These are phyloP conservation scores for Lipomyces yamadae DNA, from an alignment of 805 yeast species.

Conservation along the genomic window DNA sequence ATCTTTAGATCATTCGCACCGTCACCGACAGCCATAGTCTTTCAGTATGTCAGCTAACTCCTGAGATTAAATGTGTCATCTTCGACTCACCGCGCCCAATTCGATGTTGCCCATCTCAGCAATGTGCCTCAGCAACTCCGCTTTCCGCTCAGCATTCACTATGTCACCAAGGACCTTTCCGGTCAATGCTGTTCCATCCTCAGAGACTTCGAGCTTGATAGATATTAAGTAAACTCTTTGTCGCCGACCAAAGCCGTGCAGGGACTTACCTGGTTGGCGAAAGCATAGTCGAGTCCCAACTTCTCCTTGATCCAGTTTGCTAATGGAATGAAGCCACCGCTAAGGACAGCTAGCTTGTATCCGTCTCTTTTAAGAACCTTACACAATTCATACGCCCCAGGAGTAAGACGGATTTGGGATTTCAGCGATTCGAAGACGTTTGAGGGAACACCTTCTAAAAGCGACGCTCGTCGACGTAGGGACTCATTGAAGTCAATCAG, in stretches of 20 bases:
- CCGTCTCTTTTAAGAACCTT: constrained; percentile 64
- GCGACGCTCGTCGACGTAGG: constrained; percentile 68
- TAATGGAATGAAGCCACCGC: constrained; percentile 93
- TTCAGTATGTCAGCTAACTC: constrained; percentile 6
- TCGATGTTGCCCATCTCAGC: constrained; percentile 61
- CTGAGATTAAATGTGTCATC: not conserved
- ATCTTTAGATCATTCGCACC: constrained; percentile 95
- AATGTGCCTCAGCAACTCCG: constrained; percentile 66
- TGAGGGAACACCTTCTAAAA: constrained; percentile 82
- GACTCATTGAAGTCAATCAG: constrained; percentile 90
- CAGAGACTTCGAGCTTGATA: constrained; percentile 46
- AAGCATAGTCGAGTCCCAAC: constrained; percentile 81
- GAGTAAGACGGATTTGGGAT: constrained; percentile 71
- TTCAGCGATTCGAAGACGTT: constrained; percentile 80
- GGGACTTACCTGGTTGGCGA: constrained; percentile 62
- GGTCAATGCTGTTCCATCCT: constrained; percentile 57
- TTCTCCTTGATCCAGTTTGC: constrained; percentile 73
- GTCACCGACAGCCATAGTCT: constrained; percentile 46
- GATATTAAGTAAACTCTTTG: constrained; percentile 4
- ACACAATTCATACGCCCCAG: constrained; percentile 80
- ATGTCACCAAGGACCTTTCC: constrained; percentile 81
- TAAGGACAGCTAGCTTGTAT: constrained; percentile 78
- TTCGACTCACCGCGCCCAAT: constrained; percentile 42
- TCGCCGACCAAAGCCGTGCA: not conserved
- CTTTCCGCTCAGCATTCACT: constrained; percentile 86